A percentile compares a stretch with the other conserved stretches of the same genome.
Conservation (phyloP, 2,329 filamentous ascomycete species). For the Xylariales sp. region DNA sequence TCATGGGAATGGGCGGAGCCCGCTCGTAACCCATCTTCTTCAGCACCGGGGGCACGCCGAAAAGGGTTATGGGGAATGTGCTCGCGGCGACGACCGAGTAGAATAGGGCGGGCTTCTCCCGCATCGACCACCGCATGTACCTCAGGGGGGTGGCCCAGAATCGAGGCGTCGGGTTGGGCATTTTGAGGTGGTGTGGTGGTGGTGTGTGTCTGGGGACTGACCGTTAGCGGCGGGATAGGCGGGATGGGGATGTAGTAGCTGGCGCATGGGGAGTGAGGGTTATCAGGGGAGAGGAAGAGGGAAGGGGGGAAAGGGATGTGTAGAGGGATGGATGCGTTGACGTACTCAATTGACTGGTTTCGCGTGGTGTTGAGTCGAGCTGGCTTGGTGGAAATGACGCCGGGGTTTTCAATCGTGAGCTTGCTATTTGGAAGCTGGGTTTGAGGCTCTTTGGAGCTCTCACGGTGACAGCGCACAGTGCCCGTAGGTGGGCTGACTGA, state of each 20-base stretch:
- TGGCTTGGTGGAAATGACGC: slow-evolving; percentile 22
- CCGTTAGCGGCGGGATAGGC: too few species aligned
- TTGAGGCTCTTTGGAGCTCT: slow-evolving; percentile 35
- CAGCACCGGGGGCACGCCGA: slow-evolving; percentile 80
- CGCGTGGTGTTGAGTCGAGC: slow-evolving; percentile 27
- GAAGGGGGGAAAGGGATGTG: background rate
- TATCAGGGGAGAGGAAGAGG: background rate
- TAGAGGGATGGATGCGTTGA: background rate
- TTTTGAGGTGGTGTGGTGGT: slow-evolving; percentile 49
- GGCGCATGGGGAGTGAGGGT: background rate
- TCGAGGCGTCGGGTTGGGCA: slow-evolving; percentile 72
- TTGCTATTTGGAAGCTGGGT: slow-evolving; percentile 17
- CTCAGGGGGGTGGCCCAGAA: slow-evolving; percentile 88
- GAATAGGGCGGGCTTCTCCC: slow-evolving; percentile 91
- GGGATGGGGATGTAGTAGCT: too few species aligned
- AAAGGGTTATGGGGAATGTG: slow-evolving; percentile 76
- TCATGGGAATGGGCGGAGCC: slow-evolving; percentile 80
- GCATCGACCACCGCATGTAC: slow-evolving; percentile 88
- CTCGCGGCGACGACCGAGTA: slow-evolving; percentile 82
- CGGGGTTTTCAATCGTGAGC: slow-evolving; percentile 1
- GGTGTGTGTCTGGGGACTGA: too few species aligned
- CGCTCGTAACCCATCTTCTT: slow-evolving; percentile 78
- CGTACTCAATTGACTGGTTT: slow-evolving; percentile 53
- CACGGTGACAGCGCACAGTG: too few species aligned
- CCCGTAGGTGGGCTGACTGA: slow-evolving; percentile 1